Conservation (phyloP, 139 green algal genomes). For the Volvox africanus region DNA sequence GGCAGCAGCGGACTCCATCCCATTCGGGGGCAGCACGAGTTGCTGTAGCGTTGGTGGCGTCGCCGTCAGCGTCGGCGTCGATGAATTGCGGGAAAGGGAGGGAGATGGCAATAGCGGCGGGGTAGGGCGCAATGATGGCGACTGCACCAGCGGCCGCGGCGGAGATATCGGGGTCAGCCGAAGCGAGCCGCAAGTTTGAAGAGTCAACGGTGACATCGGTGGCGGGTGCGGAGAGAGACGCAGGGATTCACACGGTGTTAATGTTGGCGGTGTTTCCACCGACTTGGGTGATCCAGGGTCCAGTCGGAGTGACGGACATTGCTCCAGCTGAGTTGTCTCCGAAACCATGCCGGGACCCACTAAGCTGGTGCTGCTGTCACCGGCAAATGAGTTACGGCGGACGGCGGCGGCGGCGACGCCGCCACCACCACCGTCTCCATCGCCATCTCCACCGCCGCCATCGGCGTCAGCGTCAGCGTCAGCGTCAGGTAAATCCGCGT, state of each 20-base stretch:
- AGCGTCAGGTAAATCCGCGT: too few species aligned
- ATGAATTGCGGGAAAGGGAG: background rate
- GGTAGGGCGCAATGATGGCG: background rate
- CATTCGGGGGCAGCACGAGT: background rate
- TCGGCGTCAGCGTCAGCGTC: too few species aligned
- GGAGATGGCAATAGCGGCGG: background rate
- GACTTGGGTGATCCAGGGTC: background rate
- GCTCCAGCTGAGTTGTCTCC: background rate
- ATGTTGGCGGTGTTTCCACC: background rate
- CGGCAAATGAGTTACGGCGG: background rate
- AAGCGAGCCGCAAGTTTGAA: slow-evolving; percentile 1
- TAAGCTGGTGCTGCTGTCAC: background rate
- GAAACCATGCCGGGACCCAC: background rate
- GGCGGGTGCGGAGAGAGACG: background rate
- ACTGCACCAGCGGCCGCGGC: background rate
- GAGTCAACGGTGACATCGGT: background rate
- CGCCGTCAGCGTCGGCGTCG: background rate
- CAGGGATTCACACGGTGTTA: background rate
- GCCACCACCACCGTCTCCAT: background rate
- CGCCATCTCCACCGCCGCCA: background rate
- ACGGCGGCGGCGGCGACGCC: too few species aligned
- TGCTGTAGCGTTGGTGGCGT: background rate
- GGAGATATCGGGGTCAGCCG: background rate
- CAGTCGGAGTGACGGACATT: background rate
- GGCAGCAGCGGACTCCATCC: background rate